Evolutionary conservation across 2,329 filamentous ascomycete genomes (phyloP).

Genomic region (Neonectria magnoliae): DNA sequence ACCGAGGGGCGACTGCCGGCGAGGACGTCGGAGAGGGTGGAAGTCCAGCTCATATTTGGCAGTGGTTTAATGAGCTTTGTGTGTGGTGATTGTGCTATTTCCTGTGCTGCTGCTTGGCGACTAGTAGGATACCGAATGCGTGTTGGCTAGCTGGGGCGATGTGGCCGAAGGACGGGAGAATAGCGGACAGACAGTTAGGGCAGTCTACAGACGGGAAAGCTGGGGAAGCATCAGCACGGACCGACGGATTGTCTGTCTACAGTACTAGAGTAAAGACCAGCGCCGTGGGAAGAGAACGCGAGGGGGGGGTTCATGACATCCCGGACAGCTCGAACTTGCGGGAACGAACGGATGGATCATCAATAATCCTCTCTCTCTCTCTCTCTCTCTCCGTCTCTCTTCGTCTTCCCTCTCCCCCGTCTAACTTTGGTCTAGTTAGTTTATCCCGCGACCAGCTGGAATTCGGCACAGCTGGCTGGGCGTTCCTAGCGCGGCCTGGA

Average conservation of each 20-base stretch:
- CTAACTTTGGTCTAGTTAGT: no score
- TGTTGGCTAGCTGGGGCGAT: neutral
- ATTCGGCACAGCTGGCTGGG: neutral
- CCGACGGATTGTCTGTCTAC: neutral
- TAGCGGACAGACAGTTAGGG: neutral
- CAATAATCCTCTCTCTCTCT: neutral
- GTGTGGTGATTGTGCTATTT: neutral
- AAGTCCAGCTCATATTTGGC: slow-evolving; percentile 18
- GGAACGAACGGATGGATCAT: neutral
- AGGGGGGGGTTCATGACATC: neutral
- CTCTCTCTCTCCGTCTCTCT: neutral
- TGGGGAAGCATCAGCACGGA: slow-evolving; percentile 6
- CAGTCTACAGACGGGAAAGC: neutral
- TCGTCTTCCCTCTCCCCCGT: neutral
- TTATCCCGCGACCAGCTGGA: neutral
- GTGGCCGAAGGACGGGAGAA: neutral
- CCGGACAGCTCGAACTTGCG: neutral
- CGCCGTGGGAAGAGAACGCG: neutral
- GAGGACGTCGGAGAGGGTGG: neutral
- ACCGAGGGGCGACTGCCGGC: slow-evolving; percentile 20
- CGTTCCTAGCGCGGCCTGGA: neutral
- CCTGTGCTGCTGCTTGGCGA: no score
- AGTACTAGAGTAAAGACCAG: neutral
- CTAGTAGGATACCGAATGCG: neutral
- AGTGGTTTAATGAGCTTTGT: neutral